Conservation (phyloP, 495 filamentous ascomycete species). For the Ascodesmis nigricans region DNA sequence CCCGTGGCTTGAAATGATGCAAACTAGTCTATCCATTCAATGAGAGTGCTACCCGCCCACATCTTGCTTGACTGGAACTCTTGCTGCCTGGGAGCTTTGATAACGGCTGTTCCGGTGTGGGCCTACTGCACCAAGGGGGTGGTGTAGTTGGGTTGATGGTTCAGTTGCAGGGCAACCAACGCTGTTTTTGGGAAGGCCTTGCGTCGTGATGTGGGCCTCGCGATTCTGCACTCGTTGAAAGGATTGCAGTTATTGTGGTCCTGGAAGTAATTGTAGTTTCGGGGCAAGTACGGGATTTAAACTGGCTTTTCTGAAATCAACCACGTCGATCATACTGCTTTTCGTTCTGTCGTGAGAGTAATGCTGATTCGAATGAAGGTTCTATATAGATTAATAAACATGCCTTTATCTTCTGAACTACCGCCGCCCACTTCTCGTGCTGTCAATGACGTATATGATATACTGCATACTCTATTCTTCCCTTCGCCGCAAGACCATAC, state of each 20-base stretch:
- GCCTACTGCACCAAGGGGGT: constrained; percentile 4
- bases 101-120: neutral
- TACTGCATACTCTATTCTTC: constrained; percentile 6
- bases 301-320: constrained; percentile 4
- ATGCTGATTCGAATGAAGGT: constrained; percentile 1
- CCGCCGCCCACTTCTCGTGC: constrained; percentile 2
- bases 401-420: neutral
- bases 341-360: neutral
- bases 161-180: neutral
- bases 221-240: constrained; percentile 1
- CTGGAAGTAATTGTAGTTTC: constrained; percentile 2
- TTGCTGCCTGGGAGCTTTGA: constrained; percentile 1
- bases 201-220: no score
- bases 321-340: neutral
- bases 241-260: constrained; percentile 4
- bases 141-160: constrained; percentile 1
- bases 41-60: constrained; percentile 4
- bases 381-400: neutral
- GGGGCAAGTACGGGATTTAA: constrained; percentile 3
- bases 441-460: constrained; percentile 4
- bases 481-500: constrained; percentile 11
- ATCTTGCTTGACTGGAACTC: constrained; percentile 1
- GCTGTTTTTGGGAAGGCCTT: constrained; percentile 4
- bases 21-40: constrained; percentile 9
- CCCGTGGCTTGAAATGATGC: constrained; percentile 3